Evolutionary conservation across 768 basidiomycete species (phyloP).

Genomic region (Lactifluus volemus): DNA sequence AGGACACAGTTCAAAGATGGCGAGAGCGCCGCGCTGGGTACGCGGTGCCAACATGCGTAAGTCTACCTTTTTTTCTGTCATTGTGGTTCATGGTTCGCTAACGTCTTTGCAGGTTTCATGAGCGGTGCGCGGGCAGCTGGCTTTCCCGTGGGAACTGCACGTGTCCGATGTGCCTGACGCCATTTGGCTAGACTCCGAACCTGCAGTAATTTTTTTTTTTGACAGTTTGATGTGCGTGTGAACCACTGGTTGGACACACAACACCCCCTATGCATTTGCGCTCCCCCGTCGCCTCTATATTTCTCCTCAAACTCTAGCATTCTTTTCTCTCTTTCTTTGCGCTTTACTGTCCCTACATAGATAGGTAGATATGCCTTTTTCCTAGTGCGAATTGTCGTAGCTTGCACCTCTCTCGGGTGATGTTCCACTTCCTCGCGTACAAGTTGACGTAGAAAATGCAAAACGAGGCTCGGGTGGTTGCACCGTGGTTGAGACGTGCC

Average conservation of each 20-base stretch:
- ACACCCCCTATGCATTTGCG: not conserved
- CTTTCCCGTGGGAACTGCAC: slow-evolving; percentile 7
- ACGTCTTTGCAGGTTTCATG: slow-evolving; percentile 14
- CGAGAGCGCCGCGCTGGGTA: slow-evolving; percentile 12
- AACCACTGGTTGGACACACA: slow-evolving; percentile 6
- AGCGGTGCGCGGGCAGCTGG: slow-evolving; percentile 16
- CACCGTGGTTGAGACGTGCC: no score
- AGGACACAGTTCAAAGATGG: slow-evolving; percentile 15
- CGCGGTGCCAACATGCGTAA: slow-evolving; percentile 18
- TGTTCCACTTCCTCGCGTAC: not conserved
- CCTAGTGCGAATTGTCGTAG: not conserved
- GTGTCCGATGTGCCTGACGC: slow-evolving; percentile 11
- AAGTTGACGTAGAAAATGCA: no score
- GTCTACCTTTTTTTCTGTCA: not conserved
- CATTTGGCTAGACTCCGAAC: slow-evolving; percentile 7
- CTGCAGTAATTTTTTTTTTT: not conserved
- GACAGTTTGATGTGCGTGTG: not conserved
- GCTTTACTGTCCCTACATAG: not conserved
- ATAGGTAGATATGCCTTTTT: not conserved
- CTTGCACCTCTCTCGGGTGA: not conserved
- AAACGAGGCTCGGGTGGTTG: no score
- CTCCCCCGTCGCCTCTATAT: no score
- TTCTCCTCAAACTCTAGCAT: not conserved
- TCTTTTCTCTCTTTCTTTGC: not conserved
- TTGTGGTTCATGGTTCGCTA: no score